These are phyloP conservation scores for Oxyria digyna DNA, from an alignment of 148 eudicot species.

Conservation along the genomic window DNA sequence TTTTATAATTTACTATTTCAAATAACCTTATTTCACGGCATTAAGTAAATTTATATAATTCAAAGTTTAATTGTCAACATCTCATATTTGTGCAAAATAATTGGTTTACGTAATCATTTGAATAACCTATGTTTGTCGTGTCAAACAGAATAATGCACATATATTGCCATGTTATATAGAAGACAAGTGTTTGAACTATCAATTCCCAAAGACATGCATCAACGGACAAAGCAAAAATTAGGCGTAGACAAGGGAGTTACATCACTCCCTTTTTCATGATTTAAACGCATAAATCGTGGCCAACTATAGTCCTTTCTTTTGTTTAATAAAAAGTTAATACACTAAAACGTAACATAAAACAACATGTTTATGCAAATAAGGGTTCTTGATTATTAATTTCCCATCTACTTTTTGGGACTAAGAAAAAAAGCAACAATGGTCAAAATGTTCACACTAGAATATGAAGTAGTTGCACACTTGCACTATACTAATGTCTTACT, in stretches of 20 bases:
- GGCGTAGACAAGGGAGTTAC: neutral
- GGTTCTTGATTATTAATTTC: neutral
- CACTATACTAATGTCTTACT: neutral
- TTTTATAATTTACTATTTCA: no score
- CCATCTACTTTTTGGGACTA: neutral
- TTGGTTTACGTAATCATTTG: neutral
- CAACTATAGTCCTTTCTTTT: neutral
- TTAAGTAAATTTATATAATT: no score
- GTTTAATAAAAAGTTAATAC: neutral
- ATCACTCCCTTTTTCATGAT: neutral
- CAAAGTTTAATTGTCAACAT: no score
- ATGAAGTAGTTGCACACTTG: neutral
- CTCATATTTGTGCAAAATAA: neutral
- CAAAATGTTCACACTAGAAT: conserved; percentile 3
- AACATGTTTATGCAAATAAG: neutral
- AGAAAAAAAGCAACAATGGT: neutral
- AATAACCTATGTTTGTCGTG: neutral
- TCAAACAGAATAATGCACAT: neutral
- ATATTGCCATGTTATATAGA: no score
- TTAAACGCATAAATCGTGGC: conserved; percentile 1
- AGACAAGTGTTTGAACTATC: neutral
- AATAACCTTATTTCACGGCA: no score
- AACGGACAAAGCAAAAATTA: neutral
- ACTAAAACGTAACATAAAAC: neutral
- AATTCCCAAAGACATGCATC: neutral